phyloP scores from a whole-genome alignment of 2,329 filamentous ascomycete species.

The Salinomyces thailandicus region DNA sequence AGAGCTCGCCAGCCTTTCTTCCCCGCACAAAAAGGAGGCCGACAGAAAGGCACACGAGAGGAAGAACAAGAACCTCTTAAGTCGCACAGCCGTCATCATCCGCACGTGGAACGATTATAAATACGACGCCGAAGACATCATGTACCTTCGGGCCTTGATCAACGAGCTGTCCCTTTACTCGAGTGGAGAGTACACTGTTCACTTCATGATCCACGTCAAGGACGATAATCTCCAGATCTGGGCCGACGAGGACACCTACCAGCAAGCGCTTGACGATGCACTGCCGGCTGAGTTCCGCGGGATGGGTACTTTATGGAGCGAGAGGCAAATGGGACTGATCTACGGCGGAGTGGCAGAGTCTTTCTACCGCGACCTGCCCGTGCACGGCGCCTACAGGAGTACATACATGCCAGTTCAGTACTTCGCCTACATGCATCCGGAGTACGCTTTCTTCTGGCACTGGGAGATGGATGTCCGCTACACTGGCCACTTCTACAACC shows the following conservation, averaged over 20 bases:
- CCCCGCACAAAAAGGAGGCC: not conserved
- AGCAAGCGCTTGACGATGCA: conserved; percentile 48
- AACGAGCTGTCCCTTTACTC: conserved; percentile 67
- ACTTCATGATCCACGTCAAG: conserved; percentile 77
- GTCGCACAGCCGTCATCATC: conserved; percentile 68
- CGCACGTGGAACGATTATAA: conserved; percentile 71
- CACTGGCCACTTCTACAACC: conserved; percentile 77
- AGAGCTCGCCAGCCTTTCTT: conserved; percentile 6
- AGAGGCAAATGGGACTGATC: conserved; percentile 45
- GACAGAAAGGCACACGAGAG: not conserved
- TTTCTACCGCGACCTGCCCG: conserved; percentile 49
- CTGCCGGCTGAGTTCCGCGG: conserved; percentile 40
- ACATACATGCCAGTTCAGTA: conserved; percentile 91
- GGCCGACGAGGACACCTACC: conserved; percentile 64
- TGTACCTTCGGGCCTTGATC: conserved; percentile 72
- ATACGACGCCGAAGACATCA: conserved; percentile 69
- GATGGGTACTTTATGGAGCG: conserved; percentile 44
- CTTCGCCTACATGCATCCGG: conserved; percentile 78
- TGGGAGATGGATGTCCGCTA: conserved; percentile 93
- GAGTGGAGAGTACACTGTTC: conserved; percentile 70
- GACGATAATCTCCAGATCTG: conserved; percentile 70
- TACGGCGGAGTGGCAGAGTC: conserved; percentile 42
- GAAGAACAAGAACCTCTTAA: conserved; percentile 27
- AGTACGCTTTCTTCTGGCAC: conserved; percentile 88
- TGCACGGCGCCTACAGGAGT: conserved; percentile 59